Base-by-base conservation (phyloP, 305 asterid genomes). In the Fraxinus dipetala region DNA sequence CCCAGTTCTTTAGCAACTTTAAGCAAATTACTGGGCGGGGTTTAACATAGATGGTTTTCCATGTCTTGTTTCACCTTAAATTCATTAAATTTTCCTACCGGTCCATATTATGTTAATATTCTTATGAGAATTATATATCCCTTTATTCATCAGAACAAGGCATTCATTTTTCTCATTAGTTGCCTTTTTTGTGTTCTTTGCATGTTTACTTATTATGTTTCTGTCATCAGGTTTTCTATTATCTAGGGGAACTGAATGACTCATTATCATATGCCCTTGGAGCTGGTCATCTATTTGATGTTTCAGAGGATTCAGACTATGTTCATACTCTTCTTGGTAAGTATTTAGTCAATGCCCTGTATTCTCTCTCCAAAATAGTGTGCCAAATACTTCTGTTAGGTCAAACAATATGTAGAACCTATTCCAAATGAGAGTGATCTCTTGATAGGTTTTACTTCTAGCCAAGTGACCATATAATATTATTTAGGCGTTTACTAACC, bases 211-310 rank as follows among this genome's bases (percentile, higher is more conserved):
- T 61, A 61, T 6, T 74, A 32, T 81, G 26, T 81, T 6, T 75
- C 20, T 79, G n/a, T 82, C 69, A 10, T 79, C 92, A 95, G 99
- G 98, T 96, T 65, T 93, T 92, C 91, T 96, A 95, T 87, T 92
- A 93, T 86, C 85, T 96, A 89, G 98, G 95, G 40, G 99, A 96
- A 80, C 91, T 93, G 26, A 87, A 92, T 59, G 98, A 94, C 85
- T 94, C 99, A 6, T 86, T 96, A 24, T 90, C 97, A 5, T 96
- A 96, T 83, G 98, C 99, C 82, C 92, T 96, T 86, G 98, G 98
- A 77, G 97, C 99, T 79, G 98, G 97, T 80, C 91, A 95, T 67
- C 93, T 86, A 18, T 96, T 94, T 80, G 95, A 94, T 61, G 97
- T 96, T 70, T 88, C 96, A 0, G 99, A 94, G 90, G 99, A 96